Evolutionary conservation across 805 yeast genomes (phyloP).

Genomic region (Suhomyces tanzawaensis): DNA sequence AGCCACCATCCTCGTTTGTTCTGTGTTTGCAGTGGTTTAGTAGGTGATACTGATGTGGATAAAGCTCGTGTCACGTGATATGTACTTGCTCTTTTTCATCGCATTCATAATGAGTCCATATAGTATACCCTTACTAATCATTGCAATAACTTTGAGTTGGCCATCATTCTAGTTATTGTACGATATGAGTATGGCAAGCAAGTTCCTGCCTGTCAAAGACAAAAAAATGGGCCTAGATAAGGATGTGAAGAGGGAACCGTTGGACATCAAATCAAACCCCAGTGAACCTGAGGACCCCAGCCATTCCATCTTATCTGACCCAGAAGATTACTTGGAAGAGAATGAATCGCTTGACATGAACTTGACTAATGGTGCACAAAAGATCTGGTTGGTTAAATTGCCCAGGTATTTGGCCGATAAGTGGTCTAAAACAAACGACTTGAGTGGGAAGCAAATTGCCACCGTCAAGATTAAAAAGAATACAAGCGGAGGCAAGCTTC

Average conservation of each 20-base stretch:
- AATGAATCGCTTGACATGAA: slow-evolving; percentile 80
- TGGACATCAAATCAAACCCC: slow-evolving; percentile 1
- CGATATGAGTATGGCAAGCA: slow-evolving; percentile 10
- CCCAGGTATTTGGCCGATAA: slow-evolving; percentile 82
- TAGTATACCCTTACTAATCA: too few species aligned
- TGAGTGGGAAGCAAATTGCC: slow-evolving; percentile 77
- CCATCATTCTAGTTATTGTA: neutral
- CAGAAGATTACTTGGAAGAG: slow-evolving; percentile 46
- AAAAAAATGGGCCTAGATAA: neutral
- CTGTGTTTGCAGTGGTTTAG: too few species aligned
- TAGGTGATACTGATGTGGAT: too few species aligned
- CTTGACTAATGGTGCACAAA: slow-evolving; percentile 56
- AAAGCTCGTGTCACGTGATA: too few species aligned
- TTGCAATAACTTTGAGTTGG: too few species aligned
- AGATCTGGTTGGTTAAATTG: slow-evolving; percentile 88
- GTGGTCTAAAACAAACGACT: slow-evolving; percentile 62
- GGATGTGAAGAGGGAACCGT: slow-evolving; percentile 1
- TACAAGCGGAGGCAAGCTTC: slow-evolving; percentile 30
- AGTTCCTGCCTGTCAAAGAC: slow-evolving; percentile 14
- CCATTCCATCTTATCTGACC: slow-evolving; percentile 40
- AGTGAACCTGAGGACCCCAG: slow-evolving; percentile 16
- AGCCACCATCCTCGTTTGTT: neutral
- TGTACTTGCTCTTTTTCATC: too few species aligned
- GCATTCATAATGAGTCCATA: too few species aligned
- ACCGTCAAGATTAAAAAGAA: slow-evolving; percentile 69